Evolutionary conservation across 2,329 filamentous ascomycete species (phyloP).

Genomic region (Thielaviopsis populi): DNA sequence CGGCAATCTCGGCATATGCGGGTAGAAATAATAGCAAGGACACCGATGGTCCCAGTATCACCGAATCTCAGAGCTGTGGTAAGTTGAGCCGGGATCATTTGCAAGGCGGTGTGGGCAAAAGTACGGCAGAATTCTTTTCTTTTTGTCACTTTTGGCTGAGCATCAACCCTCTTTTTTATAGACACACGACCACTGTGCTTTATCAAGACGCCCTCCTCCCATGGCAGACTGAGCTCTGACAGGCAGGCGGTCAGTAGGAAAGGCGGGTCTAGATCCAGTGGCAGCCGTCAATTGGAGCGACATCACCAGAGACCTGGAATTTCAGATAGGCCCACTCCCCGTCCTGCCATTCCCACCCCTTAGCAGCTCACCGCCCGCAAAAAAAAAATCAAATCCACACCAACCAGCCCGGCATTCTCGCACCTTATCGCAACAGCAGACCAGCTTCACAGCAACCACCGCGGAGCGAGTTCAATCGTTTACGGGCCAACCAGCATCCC

Average conservation of each 20-base stretch:
- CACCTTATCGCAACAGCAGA: not conserved
- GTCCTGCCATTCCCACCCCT: not conserved
- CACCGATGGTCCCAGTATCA: too few relatives aligned
- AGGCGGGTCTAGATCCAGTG: not conserved
- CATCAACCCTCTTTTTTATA: slow-evolving; percentile 5
- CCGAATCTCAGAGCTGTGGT: not conserved
- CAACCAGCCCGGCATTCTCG: not conserved
- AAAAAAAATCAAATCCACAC: not conserved
- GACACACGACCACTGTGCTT: not conserved
- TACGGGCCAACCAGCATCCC: not conserved
- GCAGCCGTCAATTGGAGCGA: not conserved
- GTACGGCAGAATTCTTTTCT: slow-evolving; percentile 6
- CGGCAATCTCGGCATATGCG: too few relatives aligned
- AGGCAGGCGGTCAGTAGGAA: not conserved
- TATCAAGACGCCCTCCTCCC: not conserved
- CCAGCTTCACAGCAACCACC: slow-evolving; percentile 2
- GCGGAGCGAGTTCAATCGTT: not conserved
- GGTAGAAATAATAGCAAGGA: too few relatives aligned
- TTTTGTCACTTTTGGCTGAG: not conserved
- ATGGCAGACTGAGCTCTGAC: not conserved
- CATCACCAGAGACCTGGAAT: not conserved
- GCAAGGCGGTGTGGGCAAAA: slow-evolving; percentile 1
- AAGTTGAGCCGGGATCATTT: not conserved
- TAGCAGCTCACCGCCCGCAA: not conserved
- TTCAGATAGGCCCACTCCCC: not conserved